Evolutionary conservation across 2,329 filamentous ascomycete species (phyloP), one percentile per base, ranked within the genome.

Genomic region (Pseudogymnoascus sp.): DNA sequence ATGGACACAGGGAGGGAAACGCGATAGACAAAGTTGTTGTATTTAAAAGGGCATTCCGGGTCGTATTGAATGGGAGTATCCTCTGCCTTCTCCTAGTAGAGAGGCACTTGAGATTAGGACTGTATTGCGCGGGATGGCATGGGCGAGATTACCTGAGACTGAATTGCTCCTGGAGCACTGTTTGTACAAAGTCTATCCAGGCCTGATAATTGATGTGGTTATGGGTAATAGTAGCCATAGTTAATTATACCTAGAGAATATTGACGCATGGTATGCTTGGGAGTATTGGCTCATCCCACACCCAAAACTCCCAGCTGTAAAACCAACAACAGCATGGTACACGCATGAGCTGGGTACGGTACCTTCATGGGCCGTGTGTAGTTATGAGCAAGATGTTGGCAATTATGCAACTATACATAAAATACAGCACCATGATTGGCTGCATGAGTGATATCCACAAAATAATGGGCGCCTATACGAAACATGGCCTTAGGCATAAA

Each of bases 11-110:
- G 11, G 39, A 49, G 14, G 12, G 2, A 63, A 62, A 75, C 62
- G 37, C 61, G 69, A 64, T 75, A 74, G 29, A 74, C 68, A 61
- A 74, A 74, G 66, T 74, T 74, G 66, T 74, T 73, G 66, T 73
- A 74, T 52, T 70, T 71, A 68, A 73, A 74, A 12, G 69, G 69
- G 60, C 66, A 68, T 49, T 71, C 65, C 26, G 71, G 68, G 31
- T 74, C 70, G 61, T 74, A 73, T 66, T 72, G 66, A 52, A 74
- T 68, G 8, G 69, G 71, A 12, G 35, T 59, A 45, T 72, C 66
- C 29, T 68, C 52, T 23, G 61, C 65, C 3, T 61, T 43, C 16
- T 61, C 43, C 59, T 61, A 12, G 16, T 43, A 21, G 19, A 5
- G 16, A n/a, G 12, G 7, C 12, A 49, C 35, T 55, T 55, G n/a